phyloP scores from a whole-genome alignment of 108 stramenopile genomes.

The Fistulifera solaris region DNA sequence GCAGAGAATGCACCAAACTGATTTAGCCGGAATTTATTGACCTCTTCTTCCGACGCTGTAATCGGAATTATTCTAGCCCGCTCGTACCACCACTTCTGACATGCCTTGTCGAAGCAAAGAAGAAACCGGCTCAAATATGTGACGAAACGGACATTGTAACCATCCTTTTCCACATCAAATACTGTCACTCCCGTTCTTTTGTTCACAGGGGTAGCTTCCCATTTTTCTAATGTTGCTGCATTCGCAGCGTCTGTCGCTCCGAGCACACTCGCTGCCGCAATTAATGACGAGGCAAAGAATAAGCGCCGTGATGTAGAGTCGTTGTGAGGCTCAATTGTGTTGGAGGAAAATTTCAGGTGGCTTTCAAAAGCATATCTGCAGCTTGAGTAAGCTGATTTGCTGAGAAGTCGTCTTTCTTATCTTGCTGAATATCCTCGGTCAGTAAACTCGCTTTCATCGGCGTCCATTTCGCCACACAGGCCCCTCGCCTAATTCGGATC shows the following conservation, averaged over 20 bases:
- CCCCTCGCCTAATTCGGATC: too few species aligned
- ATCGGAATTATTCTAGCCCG: slow-evolving; percentile 51
- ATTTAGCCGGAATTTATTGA: slow-evolving; percentile 39
- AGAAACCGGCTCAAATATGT: slow-evolving; percentile 75
- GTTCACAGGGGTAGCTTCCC: slow-evolving; percentile 60
- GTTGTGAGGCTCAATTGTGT: too few species aligned
- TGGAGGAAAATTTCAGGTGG: too few species aligned
- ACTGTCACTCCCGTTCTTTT: slow-evolving; percentile 68
- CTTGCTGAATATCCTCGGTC: too few species aligned
- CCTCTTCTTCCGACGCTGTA: slow-evolving; percentile 34
- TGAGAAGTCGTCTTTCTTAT: too few species aligned
- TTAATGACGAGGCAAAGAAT: slow-evolving; percentile 13
- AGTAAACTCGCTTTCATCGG: too few species aligned
- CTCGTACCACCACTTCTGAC: slow-evolving; percentile 69
- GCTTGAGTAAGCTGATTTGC: too few species aligned
- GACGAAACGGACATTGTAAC: slow-evolving; percentile 68
- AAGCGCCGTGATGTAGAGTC: slow-evolving; percentile 9
- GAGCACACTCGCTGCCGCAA: slow-evolving; percentile 6
- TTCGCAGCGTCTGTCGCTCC: slow-evolving; percentile 7
- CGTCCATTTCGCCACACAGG: too few species aligned
- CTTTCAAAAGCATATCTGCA: too few species aligned
- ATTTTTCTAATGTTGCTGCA: slow-evolving; percentile 11
- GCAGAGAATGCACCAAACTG: slow-evolving; percentile 77
- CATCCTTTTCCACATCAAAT: slow-evolving; percentile 64
- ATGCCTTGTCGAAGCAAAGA: slow-evolving; percentile 63